Percentiles rank a stretch among this genome's conserved stretches.
These are phyloP conservation scores for Fusarium compactum DNA, from an alignment of 2,329 filamentous ascomycete species.

Conservation along the genomic window DNA sequence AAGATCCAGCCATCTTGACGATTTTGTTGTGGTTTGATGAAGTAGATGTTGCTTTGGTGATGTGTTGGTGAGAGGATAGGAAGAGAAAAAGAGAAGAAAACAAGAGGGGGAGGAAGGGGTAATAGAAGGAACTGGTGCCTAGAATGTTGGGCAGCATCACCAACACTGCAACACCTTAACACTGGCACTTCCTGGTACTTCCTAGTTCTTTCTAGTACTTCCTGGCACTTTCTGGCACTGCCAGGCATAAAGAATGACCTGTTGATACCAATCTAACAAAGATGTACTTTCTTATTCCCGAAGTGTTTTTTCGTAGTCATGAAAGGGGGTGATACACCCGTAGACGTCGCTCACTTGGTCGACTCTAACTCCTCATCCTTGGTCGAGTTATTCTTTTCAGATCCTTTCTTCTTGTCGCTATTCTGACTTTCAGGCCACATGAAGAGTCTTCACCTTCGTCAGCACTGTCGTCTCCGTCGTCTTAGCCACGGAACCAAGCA, in stretches of 20 bases:
- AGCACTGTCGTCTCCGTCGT: not conserved
- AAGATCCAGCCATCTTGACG: not conserved
- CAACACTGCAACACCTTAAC: not conserved
- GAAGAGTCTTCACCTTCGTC: not conserved
- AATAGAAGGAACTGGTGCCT: not conserved
- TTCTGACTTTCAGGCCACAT: too few relatives aligned
- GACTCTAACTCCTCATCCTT: not conserved
- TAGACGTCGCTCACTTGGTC: not conserved
- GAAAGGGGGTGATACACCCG: too few relatives aligned
- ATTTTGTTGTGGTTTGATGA: not conserved
- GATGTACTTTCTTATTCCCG: not conserved
- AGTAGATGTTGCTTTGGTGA: not conserved
- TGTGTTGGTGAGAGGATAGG: not conserved
- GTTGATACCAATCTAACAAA: not conserved
- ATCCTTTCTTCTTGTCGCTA: not conserved
- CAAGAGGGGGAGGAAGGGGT: not conserved
- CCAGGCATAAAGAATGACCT: not conserved
- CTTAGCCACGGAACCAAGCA: not conserved
- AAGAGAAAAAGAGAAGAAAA: not conserved
- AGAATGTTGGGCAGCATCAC: not conserved
- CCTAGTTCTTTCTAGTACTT: too few relatives aligned
- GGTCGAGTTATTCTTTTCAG: not conserved
- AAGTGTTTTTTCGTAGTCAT: not conserved
- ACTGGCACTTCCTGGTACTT: not conserved
- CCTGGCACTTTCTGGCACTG: not conserved